Evolutionary conservation across 345 rosid species (phyloP).

Genomic region (Citropsis articulata): DNA sequence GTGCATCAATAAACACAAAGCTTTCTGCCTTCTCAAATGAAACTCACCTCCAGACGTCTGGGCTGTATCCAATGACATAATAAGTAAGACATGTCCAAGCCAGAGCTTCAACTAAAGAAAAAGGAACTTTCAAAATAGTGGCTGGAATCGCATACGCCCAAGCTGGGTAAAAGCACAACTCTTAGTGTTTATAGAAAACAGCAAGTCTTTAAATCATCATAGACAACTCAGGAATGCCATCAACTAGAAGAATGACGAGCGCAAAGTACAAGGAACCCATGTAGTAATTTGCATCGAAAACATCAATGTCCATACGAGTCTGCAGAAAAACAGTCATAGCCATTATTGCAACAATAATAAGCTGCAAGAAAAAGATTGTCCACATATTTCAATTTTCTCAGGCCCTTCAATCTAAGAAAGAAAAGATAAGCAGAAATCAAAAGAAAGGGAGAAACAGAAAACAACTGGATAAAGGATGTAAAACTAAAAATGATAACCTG

Average conservation of each 20-base stretch:
- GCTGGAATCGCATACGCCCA: slow-evolving; percentile 67
- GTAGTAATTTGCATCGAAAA: slow-evolving; percentile 45
- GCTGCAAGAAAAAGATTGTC: background rate
- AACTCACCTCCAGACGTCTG: slow-evolving; percentile 32
- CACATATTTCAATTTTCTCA: too few relatives aligned
- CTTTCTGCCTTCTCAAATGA: background rate
- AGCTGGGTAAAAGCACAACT: slow-evolving; percentile 44
- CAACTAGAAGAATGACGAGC: slow-evolving; percentile 32
- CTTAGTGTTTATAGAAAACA: slow-evolving; percentile 52
- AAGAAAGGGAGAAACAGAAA: too few relatives aligned
- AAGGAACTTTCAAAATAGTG: slow-evolving; percentile 39
- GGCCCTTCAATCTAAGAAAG: background rate
- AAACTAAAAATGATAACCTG: background rate
- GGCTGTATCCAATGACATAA: slow-evolving; percentile 73
- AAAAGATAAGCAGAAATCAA: too few relatives aligned
- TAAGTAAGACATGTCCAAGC: slow-evolving; percentile 65
- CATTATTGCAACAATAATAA: background rate
- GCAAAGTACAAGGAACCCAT: slow-evolving; percentile 50
- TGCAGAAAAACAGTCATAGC: slow-evolving; percentile 49
- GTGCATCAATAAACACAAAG: background rate
- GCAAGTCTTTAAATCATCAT: slow-evolving; percentile 46
- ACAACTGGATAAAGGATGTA: background rate
- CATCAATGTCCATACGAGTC: slow-evolving; percentile 49
- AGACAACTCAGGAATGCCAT: slow-evolving; percentile 43
- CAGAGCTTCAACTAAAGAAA: slow-evolving; percentile 47